Evolutionary conservation across 176 grass and related monocot species (phyloP).

Genomic region (Zea luxurians): DNA sequence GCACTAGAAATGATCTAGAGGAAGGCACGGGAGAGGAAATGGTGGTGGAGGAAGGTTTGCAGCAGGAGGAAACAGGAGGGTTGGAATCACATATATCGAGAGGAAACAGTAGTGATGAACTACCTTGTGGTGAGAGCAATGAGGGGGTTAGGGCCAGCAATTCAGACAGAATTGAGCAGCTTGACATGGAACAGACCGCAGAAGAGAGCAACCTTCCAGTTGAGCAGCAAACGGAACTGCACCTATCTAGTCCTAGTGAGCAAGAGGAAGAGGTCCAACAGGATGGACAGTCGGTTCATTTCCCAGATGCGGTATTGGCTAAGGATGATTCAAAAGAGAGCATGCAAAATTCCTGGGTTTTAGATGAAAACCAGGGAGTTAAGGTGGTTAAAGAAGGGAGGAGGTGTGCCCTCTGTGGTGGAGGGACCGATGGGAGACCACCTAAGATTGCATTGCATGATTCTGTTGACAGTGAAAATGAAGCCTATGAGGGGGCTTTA

Average conservation of each 20-base stretch:
- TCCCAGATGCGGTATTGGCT: constrained; percentile 34
- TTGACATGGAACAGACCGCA: constrained; percentile 15
- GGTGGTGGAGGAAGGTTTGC: constrained; percentile 28
- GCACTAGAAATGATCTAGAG: constrained; percentile 12
- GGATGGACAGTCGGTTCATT: constrained; percentile 33
- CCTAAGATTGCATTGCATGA: constrained; percentile 80
- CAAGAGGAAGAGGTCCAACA: constrained; percentile 36
- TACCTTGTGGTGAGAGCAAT: constrained; percentile 27
- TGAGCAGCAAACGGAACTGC: constrained; percentile 43
- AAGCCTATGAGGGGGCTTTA: constrained; percentile 78
- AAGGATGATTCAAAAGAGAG: constrained; percentile 48
- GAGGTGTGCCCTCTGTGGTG: constrained; percentile 86
- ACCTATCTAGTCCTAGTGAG: constrained; percentile 26
- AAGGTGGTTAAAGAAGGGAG: constrained; percentile 70
- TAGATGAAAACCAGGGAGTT: constrained; percentile 39
- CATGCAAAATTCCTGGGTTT: constrained; percentile 18
- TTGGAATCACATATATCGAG: constrained; percentile 20
- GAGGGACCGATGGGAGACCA: constrained; percentile 81
- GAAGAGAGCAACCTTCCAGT: constrained; percentile 33
- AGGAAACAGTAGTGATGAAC: constrained; percentile 32
- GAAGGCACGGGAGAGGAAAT: constrained; percentile 18
- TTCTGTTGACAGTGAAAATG: constrained; percentile 81
- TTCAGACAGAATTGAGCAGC: constrained; percentile 28
- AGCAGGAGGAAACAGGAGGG: constrained; percentile 16
- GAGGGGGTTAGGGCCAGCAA: constrained; percentile 9